A percentile compares a stretch with the other conserved stretches of the same genome.
Conservation (phyloP, 2,329 filamentous ascomycete genomes). For the Immersiporthe knoxdaviesiana region DNA sequence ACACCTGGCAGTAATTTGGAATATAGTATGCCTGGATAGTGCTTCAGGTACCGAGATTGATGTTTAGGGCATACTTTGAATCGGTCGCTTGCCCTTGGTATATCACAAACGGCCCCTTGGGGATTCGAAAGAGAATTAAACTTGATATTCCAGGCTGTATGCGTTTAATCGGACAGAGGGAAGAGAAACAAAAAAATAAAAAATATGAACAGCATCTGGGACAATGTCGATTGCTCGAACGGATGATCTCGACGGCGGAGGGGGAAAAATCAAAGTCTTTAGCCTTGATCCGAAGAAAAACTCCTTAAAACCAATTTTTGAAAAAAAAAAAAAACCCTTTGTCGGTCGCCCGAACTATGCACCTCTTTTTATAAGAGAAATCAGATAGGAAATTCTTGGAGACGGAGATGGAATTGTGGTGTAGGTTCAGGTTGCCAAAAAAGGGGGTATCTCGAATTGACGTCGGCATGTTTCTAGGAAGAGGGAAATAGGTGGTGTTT, state of each 20-base stretch:
- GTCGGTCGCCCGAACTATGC: slow-evolving; percentile 30
- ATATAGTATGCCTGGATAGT: background rate
- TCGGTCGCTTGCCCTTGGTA: background rate
- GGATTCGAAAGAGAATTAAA: background rate
- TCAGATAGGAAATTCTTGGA: slow-evolving; percentile 18
- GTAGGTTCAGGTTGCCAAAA: slow-evolving; percentile 28
- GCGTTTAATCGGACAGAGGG: background rate
- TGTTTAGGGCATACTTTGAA: background rate
- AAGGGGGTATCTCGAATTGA: slow-evolving; percentile 27
- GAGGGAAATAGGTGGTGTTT: background rate
- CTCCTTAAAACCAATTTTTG: slow-evolving; percentile 15
- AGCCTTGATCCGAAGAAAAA: slow-evolving; percentile 18
- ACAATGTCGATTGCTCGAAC: slow-evolving; percentile 18
- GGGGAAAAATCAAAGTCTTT: background rate
- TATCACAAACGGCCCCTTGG: background rate
- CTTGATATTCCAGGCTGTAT: background rate
- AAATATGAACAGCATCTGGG: background rate
- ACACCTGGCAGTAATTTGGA: no score
- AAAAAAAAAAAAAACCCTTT: slow-evolving; percentile 25
- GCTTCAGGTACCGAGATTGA: background rate
- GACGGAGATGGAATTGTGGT: slow-evolving; percentile 5
- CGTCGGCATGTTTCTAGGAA: slow-evolving; percentile 5
- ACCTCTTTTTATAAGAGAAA: slow-evolving; percentile 26
- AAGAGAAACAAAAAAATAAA: background rate
- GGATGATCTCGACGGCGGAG: slow-evolving; percentile 9